phyloP scores from a whole-genome alignment of 257 asterid genomes.

The Fraxinus americana region DNA sequence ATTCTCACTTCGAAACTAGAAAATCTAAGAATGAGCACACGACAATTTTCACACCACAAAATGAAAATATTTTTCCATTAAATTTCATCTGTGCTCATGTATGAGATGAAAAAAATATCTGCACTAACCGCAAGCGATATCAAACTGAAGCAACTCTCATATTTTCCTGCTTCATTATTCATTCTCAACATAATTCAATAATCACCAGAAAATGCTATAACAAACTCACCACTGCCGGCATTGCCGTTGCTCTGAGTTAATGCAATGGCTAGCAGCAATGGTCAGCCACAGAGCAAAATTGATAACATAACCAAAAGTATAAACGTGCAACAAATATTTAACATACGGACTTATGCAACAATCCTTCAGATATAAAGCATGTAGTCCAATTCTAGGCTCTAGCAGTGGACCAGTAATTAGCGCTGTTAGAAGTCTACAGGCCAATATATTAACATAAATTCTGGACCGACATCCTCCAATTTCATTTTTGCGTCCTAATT shows the following conservation, averaged over 20 bases:
- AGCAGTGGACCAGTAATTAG: not conserved
- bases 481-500: not conserved
- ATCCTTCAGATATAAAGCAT: not conserved
- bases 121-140: not conserved
- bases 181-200: not conserved
- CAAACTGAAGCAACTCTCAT: not conserved
- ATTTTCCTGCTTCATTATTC: not conserved
- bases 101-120: not conserved
- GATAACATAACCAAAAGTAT: not conserved
- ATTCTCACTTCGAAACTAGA: not conserved
- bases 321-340: not conserved
- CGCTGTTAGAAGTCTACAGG: not conserved
- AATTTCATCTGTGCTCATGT: too few relatives aligned
- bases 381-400: not conserved
- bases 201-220: not conserved
- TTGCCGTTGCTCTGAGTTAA: not conserved
- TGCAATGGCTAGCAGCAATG: not conserved
- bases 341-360: not conserved
- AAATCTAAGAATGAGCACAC: not conserved
- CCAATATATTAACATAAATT: not conserved
- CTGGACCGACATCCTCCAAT: not conserved
- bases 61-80: not conserved
- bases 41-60: too few relatives aligned
- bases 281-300: too few relatives aligned
- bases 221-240: not conserved